Base-by-base conservation (phyloP, 345 rosid species). In the Jatropha curcas region DNA sequence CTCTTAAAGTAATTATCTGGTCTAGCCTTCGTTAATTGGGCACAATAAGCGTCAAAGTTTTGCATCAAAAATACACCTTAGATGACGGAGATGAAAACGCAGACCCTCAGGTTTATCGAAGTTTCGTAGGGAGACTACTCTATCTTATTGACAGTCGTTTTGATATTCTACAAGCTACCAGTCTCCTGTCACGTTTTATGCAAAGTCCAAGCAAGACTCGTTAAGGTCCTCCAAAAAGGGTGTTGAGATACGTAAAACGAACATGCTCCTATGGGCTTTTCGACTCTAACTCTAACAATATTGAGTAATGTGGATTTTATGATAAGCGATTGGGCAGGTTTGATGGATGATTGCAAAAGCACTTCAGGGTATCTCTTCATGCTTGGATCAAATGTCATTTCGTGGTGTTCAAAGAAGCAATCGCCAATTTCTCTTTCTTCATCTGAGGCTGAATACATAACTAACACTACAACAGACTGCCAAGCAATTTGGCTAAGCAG, bases 341-440 rank as follows among this genome's bases (percentile, higher is more conserved):
- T 20, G 6, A 7, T 65, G 2, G 69, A 65, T 11, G 69, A 65
- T 11, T 22, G n/a, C 4, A 65, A 43, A 4, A 65, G 8, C 16
- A 65, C 53, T 4, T 43, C 55, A 3, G 22, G 69, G 4, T 4
- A 45, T 43, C 7, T 24, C 16, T 65, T 65, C 17, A 22, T 1
- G 7, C 55, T 65, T 24, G 55, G 69, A 1, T 45, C n/a, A 41
- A 27, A 27, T 10, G 55, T 17, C 5, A 12, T 65, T 27, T 24
- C 69, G 2, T 65, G 69, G 55, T 24, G 69, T 22, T 65, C 37
- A 11, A 65, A 65, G 9, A 65, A 45, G 35, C 55, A 65, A 43
- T 8, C 17, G 3, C 8, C 35, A 2, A 27, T 7, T 7, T 34
- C 33, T 4, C 7, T 12, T 4, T 65, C 65, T 1, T 41, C 34